A percentile compares a stretch with the other conserved stretches of the same genome.
These are phyloP conservation scores for Haplographium delicatum DNA, from an alignment of 495 filamentous ascomycete genomes.

Conservation along the genomic window DNA sequence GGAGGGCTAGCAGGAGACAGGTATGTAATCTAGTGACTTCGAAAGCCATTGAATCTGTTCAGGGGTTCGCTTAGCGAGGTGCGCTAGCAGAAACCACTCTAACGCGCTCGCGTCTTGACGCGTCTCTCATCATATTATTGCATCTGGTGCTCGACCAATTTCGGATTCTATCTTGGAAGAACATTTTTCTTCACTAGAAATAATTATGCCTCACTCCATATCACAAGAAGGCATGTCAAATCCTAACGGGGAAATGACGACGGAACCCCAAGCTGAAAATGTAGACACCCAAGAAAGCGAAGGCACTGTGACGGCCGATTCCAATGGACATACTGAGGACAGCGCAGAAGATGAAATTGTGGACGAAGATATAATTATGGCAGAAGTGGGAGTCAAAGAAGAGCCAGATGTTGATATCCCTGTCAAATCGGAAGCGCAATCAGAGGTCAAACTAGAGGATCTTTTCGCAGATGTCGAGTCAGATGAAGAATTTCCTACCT, in stretches of 20 bases:
- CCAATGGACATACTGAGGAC: neutral
- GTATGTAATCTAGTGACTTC: no score
- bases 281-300: conserved; percentile 19
- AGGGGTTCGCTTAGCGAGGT: no score
- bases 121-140: neutral
- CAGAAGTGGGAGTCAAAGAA: conserved; percentile 27
- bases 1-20: no score
- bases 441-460: conserved; percentile 64
- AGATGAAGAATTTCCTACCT: conserved; percentile 69
- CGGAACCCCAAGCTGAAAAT: conserved; percentile 21
- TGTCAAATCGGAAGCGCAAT: conserved; percentile 11
- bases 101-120: neutral
- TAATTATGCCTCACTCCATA: conserved; percentile 49
- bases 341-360: conserved; percentile 10
- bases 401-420: conserved; percentile 25
- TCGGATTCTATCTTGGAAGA: neutral
- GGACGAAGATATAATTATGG: conserved; percentile 30
- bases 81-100: no score
- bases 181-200: neutral
- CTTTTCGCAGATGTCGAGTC: conserved; percentile 74
- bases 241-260: conserved; percentile 23
- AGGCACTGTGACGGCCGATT: conserved; percentile 3
- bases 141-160: neutral
- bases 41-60: no score
- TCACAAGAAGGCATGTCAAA: conserved; percentile 30